Percentiles rank a stretch among this genome's conserved stretches.
phyloP scores from a whole-genome alignment of 768 basidiomycete genomes.

The Pleurotus eryngii region DNA sequence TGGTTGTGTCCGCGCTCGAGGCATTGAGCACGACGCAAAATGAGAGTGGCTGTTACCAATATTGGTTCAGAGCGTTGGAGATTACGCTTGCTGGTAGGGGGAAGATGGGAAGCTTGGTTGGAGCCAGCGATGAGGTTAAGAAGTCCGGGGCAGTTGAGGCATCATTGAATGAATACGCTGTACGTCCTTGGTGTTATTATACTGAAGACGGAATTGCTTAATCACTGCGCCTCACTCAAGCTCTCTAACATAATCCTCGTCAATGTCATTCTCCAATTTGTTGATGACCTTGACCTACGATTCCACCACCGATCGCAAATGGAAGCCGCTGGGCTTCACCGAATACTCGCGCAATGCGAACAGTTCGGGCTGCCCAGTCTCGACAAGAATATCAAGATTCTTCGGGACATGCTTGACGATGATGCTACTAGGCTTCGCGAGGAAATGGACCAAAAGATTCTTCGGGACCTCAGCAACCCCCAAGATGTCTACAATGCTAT shows the following conservation, averaged over 20 bases:
- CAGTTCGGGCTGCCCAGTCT: constrained; percentile 62
- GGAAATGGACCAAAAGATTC: constrained; percentile 70
- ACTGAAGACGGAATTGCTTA: neutral
- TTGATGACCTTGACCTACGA: constrained; percentile 80
- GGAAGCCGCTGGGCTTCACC: constrained; percentile 80
- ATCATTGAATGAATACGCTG: constrained; percentile 82
- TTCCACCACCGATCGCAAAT: constrained; percentile 86
- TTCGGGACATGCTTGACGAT: constrained; percentile 62
- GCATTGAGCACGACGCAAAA: constrained; percentile 67
- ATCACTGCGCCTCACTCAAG: constrained; percentile 29
- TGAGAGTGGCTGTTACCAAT: constrained; percentile 65
- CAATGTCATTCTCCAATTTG: constrained; percentile 56
- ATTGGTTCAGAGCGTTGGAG: constrained; percentile 87
- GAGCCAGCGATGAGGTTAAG: constrained; percentile 88
- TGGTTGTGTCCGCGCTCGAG: constrained; percentile 76
- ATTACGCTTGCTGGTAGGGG: constrained; percentile 77
- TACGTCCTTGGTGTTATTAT: constrained; percentile 32
- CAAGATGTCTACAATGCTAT: constrained; percentile 87
- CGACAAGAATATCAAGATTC: constrained; percentile 60
- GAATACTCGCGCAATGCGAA: constrained; percentile 68
- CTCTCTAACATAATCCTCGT: constrained; percentile 72
- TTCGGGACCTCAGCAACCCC: constrained; percentile 75
- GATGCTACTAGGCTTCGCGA: constrained; percentile 74
- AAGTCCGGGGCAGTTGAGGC: constrained; percentile 62
- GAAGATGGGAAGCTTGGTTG: constrained; percentile 93